These are phyloP conservation scores for Amoeboradix gromovi DNA, from an alignment of 371 early-diverging fungal species.

Conservation along the genomic window DNA sequence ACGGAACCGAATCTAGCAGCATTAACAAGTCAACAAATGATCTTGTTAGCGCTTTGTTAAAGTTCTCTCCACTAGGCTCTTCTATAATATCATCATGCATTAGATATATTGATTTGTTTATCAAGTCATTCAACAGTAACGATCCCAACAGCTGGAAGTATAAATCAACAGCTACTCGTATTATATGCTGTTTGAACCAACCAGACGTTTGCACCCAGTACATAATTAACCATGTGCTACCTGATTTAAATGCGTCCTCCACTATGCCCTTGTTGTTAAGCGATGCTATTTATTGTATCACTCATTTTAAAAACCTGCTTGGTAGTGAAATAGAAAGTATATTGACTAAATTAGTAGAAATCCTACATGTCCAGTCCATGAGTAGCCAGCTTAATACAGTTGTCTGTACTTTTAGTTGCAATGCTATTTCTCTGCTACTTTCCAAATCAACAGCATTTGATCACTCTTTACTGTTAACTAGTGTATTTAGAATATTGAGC, in stretches of 20 bases:
- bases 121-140: not conserved
- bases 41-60: not conserved
- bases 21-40: not conserved
- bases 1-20: slow-evolving; percentile 26
- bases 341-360: not conserved
- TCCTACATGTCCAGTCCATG: not conserved
- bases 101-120: not conserved
- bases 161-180: not conserved
- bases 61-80: not conserved
- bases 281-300: not conserved
- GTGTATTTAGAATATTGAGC: not conserved
- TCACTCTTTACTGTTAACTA: not conserved
- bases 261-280: not conserved
- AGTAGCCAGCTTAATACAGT: not conserved
- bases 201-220: not conserved
- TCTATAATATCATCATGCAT: not conserved
- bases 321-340: not conserved
- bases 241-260: not conserved
- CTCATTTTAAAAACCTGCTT: not conserved
- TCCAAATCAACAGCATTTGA: not conserved
- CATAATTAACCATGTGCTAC: not conserved
- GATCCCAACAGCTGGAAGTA: not conserved
- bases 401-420: not conserved
- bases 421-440: not conserved
- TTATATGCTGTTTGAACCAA: not conserved